A percentile compares a stretch with the other conserved stretches of the same genome.
Conservation (phyloP, 192 early-diverging fungal species). For the Phycomyces blakesleeanus region DNA sequence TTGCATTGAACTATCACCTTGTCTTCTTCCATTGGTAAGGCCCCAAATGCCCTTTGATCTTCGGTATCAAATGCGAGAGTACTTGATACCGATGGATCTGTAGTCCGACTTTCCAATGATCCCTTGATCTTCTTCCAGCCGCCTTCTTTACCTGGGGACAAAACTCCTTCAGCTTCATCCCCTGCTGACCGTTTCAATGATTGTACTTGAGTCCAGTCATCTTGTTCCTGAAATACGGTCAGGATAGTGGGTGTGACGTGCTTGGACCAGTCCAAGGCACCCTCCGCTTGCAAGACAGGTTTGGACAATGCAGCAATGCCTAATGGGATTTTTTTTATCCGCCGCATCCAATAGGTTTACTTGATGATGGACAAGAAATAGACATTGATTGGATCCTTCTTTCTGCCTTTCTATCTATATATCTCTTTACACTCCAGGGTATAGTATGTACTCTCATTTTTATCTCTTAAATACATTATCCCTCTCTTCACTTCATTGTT, state of each 20-base stretch:
- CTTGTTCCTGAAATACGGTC: slow-evolving; percentile 45
- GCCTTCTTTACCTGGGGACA: no score
- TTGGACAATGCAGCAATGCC: slow-evolving; percentile 26
- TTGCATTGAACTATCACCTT: slow-evolving; percentile 63
- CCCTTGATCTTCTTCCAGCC: no score
- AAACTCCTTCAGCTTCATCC: no score
- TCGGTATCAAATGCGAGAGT: slow-evolving; percentile 24
- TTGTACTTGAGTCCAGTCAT: slow-evolving; percentile 35
- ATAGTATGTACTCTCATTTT: background rate
- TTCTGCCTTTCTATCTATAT: no score
- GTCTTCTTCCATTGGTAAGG: slow-evolving; percentile 59
- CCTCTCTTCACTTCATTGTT: background rate
- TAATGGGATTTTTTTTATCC: slow-evolving; percentile 1
- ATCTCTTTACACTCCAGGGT: no score
- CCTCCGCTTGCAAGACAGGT: slow-evolving; percentile 14
- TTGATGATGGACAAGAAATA: no score
- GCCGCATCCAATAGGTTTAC: no score
- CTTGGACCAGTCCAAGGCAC: slow-evolving; percentile 31
- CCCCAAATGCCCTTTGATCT: slow-evolving; percentile 52
- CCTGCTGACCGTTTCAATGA: no score
- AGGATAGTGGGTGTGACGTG: slow-evolving; percentile 45
- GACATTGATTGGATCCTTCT: no score
- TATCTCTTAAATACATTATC: no score
- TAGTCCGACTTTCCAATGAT: no score
- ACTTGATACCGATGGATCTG: background rate